Conservation (phyloP, 2,329 filamentous ascomycete species). For the Botrytis hyacinthi region DNA sequence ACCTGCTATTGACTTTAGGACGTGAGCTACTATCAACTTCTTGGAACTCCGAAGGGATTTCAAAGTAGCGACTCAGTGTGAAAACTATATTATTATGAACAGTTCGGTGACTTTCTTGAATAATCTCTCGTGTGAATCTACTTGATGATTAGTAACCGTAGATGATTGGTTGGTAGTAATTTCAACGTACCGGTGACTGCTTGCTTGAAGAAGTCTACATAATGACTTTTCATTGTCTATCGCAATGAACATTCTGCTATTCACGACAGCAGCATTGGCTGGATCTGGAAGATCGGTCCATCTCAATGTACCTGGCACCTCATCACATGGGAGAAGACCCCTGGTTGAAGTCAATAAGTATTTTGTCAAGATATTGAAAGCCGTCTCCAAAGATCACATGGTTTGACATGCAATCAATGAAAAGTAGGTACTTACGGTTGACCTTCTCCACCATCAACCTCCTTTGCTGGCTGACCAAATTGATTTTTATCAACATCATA, state of each 20-base stretch:
- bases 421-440: conserved; percentile 24
- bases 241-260: conserved; percentile 33
- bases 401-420: not conserved
- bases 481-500: conserved; percentile 54
- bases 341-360: conserved; percentile 4
- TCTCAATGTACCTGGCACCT: conserved; percentile 48
- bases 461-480: conserved; percentile 41
- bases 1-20: conserved; percentile 29
- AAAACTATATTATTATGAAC: conserved; percentile 36
- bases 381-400: not conserved
- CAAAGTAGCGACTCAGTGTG: conserved; percentile 33
- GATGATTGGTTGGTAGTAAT: not conserved
- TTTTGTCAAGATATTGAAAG: not conserved
- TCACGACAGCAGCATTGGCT: conserved; percentile 30
- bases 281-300: conserved; percentile 64
- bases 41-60: conserved; percentile 27
- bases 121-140: conserved; percentile 34
- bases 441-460: conserved; percentile 27
- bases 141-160: conserved; percentile 17
- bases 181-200: conserved; percentile 50
- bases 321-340: conserved; percentile 34
- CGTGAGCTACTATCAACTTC: conserved; percentile 34
- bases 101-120: conserved; percentile 32
- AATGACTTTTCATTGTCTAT: conserved; percentile 44
- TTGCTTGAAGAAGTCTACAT: conserved; percentile 50